Evolutionary conservation across 2,329 filamentous ascomycete species (phyloP).

Genomic region (Lomentospora prolificans): DNA sequence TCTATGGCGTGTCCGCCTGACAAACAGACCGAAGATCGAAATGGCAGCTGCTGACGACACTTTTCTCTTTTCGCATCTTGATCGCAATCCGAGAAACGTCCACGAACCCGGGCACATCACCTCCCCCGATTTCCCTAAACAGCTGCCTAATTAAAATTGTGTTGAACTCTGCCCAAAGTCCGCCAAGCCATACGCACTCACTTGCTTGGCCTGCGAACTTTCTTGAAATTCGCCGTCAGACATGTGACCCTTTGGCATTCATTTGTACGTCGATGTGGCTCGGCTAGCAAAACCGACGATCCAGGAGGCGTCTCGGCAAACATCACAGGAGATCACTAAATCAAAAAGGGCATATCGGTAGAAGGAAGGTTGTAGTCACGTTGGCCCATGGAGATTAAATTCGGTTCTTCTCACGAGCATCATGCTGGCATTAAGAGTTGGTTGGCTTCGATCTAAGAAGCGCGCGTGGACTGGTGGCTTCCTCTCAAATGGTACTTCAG

Average conservation of each 20-base stretch:
- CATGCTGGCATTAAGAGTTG: background rate
- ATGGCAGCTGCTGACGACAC: background rate
- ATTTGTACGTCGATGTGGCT: background rate
- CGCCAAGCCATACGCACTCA: background rate
- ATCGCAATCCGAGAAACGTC: background rate
- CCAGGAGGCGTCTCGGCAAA: background rate
- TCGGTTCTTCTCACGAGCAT: background rate
- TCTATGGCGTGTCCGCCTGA: background rate
- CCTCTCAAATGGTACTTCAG: background rate
- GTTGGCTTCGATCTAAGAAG: background rate
- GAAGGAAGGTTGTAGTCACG: no score
- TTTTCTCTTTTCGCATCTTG: background rate
- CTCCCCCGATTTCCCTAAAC: background rate
- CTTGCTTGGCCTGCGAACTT: background rate
- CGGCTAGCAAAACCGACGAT: background rate
- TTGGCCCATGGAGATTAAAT: background rate
- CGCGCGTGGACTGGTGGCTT: background rate
- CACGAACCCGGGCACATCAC: background rate
- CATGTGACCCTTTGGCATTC: background rate
- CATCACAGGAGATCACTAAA: background rate
- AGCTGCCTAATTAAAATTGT: background rate
- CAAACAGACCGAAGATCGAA: background rate
- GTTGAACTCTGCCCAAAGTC: background rate
- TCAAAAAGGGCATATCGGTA: background rate
- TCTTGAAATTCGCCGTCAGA: background rate